These are phyloP conservation scores for Calonectria crousiana DNA, from an alignment of 2,329 filamentous ascomycete genomes.

Conservation along the genomic window DNA sequence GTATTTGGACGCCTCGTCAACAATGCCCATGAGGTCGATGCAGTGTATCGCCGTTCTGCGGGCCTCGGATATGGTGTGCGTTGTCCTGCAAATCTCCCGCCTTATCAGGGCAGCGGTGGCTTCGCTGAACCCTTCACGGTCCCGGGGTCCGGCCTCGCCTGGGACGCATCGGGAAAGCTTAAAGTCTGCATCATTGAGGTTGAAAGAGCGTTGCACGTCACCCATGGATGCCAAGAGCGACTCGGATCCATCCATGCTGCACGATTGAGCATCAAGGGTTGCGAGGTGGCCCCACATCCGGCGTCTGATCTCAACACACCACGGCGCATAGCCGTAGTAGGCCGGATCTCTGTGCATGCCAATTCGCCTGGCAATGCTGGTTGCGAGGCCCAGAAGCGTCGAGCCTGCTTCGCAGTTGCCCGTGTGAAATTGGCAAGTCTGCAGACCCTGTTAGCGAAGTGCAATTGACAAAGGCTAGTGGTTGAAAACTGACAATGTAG, in stretches of 20 bases:
- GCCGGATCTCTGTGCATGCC: slow-evolving; percentile 34
- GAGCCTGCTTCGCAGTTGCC: slow-evolving; percentile 31
- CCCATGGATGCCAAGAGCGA: slow-evolving; percentile 24
- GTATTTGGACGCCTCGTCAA: slow-evolving; percentile 29
- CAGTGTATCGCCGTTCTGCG: slow-evolving; percentile 23
- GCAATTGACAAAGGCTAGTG: not conserved
- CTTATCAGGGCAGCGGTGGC: slow-evolving; percentile 26
- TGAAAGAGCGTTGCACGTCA: slow-evolving; percentile 30
- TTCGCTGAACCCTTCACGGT: slow-evolving; percentile 32
- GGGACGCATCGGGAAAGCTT: slow-evolving; percentile 13
- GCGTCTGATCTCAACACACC: slow-evolving; percentile 32
- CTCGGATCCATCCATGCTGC: slow-evolving; percentile 28
- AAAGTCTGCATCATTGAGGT: slow-evolving; percentile 27
- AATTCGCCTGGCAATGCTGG: slow-evolving; percentile 30
- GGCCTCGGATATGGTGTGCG: slow-evolving; percentile 23
- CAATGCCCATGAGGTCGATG: slow-evolving; percentile 24
- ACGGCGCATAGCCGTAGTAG: slow-evolving; percentile 32
- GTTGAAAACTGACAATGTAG: slow-evolving; percentile 28
- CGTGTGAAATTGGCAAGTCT: slow-evolving; percentile 33
- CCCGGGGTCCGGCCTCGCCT: slow-evolving; percentile 21
- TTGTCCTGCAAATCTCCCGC: slow-evolving; percentile 28
- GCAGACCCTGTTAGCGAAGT: not conserved
- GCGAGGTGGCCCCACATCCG: slow-evolving; percentile 33
- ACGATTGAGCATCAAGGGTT: slow-evolving; percentile 28
- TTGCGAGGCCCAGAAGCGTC: slow-evolving; percentile 28